phyloP scores from a whole-genome alignment of 2,329 filamentous ascomycete genomes.

The Pestalotiopsis sp. region DNA sequence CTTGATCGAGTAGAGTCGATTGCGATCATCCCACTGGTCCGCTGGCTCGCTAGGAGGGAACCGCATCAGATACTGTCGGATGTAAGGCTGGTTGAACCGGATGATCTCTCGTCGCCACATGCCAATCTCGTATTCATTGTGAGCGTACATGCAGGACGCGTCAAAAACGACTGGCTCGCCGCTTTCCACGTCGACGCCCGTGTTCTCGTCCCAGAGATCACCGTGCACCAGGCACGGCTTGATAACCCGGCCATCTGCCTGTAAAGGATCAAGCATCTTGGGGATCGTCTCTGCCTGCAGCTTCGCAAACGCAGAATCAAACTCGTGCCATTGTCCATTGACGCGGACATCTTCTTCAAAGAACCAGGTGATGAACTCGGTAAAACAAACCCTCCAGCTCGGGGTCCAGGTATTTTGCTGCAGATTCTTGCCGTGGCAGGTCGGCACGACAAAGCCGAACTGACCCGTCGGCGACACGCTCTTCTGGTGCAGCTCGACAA shows the following conservation, averaged over 20 bases:
- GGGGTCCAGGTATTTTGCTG: background rate
- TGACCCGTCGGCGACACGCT: constrained; percentile 5
- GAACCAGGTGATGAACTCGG: background rate
- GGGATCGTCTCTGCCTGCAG: no score
- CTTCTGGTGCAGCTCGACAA: constrained; percentile 5
- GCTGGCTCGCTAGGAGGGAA: no score
- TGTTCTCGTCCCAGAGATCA: constrained; percentile 38
- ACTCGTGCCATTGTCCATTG: background rate
- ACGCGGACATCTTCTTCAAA: background rate
- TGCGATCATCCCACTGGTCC: constrained; percentile 18
- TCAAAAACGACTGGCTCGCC: constrained; percentile 35
- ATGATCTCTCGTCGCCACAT: constrained; percentile 26
- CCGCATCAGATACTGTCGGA: constrained; percentile 14
- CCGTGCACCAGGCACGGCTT: constrained; percentile 36
- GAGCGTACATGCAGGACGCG: constrained; percentile 33
- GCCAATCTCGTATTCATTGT: constrained; percentile 35
- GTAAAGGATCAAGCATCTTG: constrained; percentile 21
- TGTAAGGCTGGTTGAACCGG: constrained; percentile 25
- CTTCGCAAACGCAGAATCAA: no score
- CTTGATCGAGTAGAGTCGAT: constrained; percentile 22
- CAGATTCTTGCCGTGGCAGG: constrained; percentile 5
- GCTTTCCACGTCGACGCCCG: constrained; percentile 28
- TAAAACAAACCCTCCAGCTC: background rate
- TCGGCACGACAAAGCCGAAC: constrained; percentile 2
- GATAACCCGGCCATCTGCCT: constrained; percentile 31